A percentile compares a stretch with the other conserved stretches of the same genome.
Evolutionary conservation across 1,284 basidiomycete species (phyloP).

Genomic region (Hypsizygus ulmarius): DNA sequence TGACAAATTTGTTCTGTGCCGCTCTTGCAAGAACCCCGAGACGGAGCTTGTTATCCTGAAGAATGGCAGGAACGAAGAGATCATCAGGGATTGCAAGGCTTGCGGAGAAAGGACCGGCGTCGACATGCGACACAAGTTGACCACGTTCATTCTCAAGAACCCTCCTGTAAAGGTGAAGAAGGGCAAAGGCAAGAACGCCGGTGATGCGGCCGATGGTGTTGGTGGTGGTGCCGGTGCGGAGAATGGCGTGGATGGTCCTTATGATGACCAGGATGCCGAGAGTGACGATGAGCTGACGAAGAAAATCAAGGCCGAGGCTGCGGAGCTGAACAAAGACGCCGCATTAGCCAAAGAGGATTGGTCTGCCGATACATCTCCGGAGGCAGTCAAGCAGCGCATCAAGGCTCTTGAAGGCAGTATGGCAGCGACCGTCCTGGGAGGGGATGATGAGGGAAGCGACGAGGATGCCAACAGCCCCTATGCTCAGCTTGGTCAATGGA

Average conservation of each 20-base stretch:
- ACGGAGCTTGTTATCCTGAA: constrained; percentile 94
- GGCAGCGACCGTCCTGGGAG: constrained; percentile 49
- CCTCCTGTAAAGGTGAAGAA: constrained; percentile 89
- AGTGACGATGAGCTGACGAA: constrained; percentile 81
- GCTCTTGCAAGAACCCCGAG: constrained; percentile 98
- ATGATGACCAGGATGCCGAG: constrained; percentile 45
- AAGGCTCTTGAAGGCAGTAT: constrained; percentile 74
- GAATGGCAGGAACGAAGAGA: constrained; percentile 69
- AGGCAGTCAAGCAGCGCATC: constrained; percentile 86
- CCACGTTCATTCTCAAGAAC: constrained; percentile 97
- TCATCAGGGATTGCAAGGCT: constrained; percentile 97
- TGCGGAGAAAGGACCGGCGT: constrained; percentile 91
- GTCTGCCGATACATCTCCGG: constrained; percentile 90
- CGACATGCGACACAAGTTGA: constrained; percentile 97
- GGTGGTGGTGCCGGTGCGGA: constrained; percentile 45
- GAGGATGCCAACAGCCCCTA: constrained; percentile 89
- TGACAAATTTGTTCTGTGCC: constrained; percentile 97
- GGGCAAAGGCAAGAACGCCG: constrained; percentile 63
- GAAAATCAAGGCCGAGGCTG: constrained; percentile 86
- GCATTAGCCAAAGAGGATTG: constrained; percentile 74
- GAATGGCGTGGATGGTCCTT: constrained; percentile 37
- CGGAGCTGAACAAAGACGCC: constrained; percentile 64
- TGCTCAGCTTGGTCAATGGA: constrained; percentile 81
- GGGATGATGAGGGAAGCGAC: constrained; percentile 85
- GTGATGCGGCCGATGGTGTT: constrained; percentile 50